Conservation (phyloP, 192 early-diverging fungal genomes). For the Rhizoclosmatium globosum region DNA sequence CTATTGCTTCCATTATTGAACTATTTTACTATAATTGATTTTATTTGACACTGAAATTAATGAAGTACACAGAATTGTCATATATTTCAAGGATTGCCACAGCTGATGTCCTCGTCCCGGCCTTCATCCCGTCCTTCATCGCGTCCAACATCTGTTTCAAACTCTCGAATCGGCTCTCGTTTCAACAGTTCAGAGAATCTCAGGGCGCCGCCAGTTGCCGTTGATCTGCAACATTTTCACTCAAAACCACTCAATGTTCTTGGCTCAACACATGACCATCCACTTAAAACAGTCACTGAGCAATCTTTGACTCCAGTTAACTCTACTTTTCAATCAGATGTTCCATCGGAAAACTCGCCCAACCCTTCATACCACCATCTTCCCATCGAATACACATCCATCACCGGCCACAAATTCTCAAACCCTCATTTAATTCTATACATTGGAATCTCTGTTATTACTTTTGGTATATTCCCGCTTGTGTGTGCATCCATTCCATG, state of each 20-base stretch:
- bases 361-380: background rate
- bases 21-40: too few species aligned
- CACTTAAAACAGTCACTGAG: background rate
- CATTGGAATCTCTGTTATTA: conserved; percentile 30
- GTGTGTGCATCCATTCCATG: conserved; percentile 34
- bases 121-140: background rate
- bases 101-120: too few species aligned
- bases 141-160: background rate
- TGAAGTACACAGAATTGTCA: too few species aligned
- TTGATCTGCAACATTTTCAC: background rate
- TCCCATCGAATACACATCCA: conserved; percentile 47
- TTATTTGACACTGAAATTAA: too few species aligned
- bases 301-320: background rate
- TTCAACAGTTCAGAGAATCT: conserved; percentile 27
- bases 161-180: background rate
- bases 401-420: conserved; percentile 32
- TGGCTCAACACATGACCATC: background rate
- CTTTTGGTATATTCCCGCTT: conserved; percentile 39
- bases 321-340: background rate
- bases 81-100: too few species aligned
- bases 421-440: conserved; percentile 5
- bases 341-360: background rate
- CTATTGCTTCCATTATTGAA: too few species aligned
- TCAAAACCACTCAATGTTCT: too few species aligned
- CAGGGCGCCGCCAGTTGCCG: conserved; percentile 16